These are phyloP conservation scores for Botrytis hyacinthi DNA, from an alignment of 2,329 filamentous ascomycete species.

Conservation along the genomic window DNA sequence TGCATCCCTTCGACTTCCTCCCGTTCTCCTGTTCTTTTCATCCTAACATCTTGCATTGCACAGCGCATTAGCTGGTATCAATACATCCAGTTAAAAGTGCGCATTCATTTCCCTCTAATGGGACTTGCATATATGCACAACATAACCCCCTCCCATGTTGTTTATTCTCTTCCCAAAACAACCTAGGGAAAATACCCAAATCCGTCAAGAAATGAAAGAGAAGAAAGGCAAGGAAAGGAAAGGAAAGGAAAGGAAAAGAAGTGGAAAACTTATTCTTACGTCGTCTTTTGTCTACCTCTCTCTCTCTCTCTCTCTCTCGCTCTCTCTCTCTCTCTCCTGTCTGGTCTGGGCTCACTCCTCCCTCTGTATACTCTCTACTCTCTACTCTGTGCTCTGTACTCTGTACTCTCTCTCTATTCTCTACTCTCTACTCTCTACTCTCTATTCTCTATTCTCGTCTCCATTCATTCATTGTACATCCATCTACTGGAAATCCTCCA, in stretches of 20 bases:
- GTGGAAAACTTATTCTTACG: neutral
- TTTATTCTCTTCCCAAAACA: neutral
- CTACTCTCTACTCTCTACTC: neutral
- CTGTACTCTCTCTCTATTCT: neutral
- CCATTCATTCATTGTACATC: neutral
- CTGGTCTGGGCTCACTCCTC: neutral
- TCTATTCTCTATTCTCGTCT: neutral
- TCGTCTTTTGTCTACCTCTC: neutral
- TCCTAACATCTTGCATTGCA: conserved; percentile 12
- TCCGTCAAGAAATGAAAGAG: neutral
- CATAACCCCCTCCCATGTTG: conserved; percentile 5
- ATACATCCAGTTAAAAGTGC: neutral
- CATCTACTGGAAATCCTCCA: neutral
- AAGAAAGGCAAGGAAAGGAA: neutral
- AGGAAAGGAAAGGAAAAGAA: neutral
- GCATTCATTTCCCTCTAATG: neutral
- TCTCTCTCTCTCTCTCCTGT: neutral
- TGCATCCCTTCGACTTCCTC: neutral
- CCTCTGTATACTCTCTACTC: neutral
- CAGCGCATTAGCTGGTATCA: conserved; percentile 3
- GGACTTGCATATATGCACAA: conserved; percentile 21
- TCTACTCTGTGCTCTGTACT: too few species aligned
- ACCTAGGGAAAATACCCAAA: neutral
- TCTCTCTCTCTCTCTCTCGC: neutral
- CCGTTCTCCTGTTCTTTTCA: neutral